Conservation (phyloP, 1,284 basidiomycete genomes). For the Cryptococcus amylolentus region DNA sequence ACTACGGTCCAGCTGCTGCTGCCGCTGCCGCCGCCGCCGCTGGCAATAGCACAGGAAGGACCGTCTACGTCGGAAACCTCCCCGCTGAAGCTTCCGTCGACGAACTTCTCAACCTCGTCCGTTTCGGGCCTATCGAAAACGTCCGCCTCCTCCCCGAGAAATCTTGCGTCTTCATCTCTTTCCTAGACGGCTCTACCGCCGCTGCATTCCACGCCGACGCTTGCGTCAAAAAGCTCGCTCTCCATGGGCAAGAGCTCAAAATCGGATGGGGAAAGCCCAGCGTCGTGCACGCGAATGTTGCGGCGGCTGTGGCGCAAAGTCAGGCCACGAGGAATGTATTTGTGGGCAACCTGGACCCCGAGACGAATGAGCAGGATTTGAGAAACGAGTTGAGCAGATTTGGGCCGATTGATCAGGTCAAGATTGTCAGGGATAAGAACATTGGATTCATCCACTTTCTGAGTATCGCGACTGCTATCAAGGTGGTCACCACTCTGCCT, state of each 20-base stretch:
- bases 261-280: conserved; percentile 82
- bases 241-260: conserved; percentile 90
- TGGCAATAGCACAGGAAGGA: conserved; percentile 69
- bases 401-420: conserved; percentile 95
- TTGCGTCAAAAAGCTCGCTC: conserved; percentile 80
- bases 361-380: conserved; percentile 80
- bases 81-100: conserved; percentile 95
- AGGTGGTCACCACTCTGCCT: conserved; percentile 86
- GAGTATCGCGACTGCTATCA: conserved; percentile 84
- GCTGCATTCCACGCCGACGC: conserved; percentile 94
- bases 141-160: conserved; percentile 96
- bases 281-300: conserved; percentile 75
- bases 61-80: conserved; percentile 95
- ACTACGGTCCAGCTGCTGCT: conserved; percentile 60
- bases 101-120: conserved; percentile 94
- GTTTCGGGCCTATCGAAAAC: conserved; percentile 93
- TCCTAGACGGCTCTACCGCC: conserved; percentile 84
- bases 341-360: conserved; percentile 82
- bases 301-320: conserved; percentile 78
- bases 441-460: conserved; percentile 96
- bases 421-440: conserved; percentile 95
- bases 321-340: conserved; percentile 93
- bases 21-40: conserved; percentile 70
- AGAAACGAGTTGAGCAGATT: conserved; percentile 79
- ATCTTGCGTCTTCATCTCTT: conserved; percentile 95